Evolutionary conservation across 2,329 filamentous ascomycete species (phyloP), one percentile per base, ranked within the genome.

Genomic region (Ophiocordyceps polyrhachis-furcata): DNA sequence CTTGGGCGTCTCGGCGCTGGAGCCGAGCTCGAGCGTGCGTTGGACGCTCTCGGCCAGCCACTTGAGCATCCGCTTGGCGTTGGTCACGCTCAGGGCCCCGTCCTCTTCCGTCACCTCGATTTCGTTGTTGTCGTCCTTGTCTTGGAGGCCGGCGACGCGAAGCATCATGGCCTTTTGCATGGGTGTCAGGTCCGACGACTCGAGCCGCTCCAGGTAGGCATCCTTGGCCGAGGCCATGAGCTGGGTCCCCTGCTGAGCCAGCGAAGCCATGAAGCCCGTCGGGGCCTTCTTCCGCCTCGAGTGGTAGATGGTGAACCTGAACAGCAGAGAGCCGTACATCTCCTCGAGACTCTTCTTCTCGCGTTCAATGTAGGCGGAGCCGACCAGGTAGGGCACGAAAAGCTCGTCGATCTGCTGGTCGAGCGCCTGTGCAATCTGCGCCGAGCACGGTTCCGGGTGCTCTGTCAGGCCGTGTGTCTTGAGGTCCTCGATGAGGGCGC

Each of bases 271-370:
- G 60, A 95, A 95, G 0, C 86, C 86, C 0, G 84, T 86, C 1
- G 88, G 83, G 23, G 81, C 79, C 68, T 93, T 95, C 61, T 93
- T 89, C 49, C 86, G 73, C 48, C 81, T 70, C 0, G 82, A 86
- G 60, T 98, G 91, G 57, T 89, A 96, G n/a, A 93, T 82, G 15
- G 86, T 93, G 57, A 91, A 98, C 55, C 93, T 93, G 74, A 98
- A 94, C 5, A 96, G 73, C 45, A 98, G 66, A 0, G 91, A 94
- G 45, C 86, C 89, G 63, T 93, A 87, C 50, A 88, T 64, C 57
- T 89, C 84, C 56, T 88, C 83, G 43, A 91, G 62, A 47, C 73
- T 81, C 59, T 69, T 77, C 55, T 67, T 74, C 56, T 83, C 79
- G 47, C 78, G 70, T 46, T 83, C 79, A 47, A 83, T 82, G 52